Percentiles rank a stretch among this genome's conserved stretches.
phyloP scores from a whole-genome alignment of 768 basidiomycete genomes.

The Asterophora lycoperdoides region DNA sequence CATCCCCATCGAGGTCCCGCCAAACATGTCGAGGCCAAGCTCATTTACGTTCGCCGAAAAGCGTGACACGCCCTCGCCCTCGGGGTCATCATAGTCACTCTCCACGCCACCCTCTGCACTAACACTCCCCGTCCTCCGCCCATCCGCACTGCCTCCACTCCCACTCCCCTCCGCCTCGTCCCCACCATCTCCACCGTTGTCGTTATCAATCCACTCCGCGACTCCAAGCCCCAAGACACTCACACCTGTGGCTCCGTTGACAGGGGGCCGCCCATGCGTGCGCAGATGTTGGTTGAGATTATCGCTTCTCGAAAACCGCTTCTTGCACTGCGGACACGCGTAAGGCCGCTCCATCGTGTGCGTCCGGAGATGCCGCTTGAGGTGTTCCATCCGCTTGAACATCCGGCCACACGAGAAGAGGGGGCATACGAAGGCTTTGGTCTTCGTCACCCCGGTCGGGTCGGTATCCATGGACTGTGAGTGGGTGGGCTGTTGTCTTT shows the following conservation, averaged over 20 bases:
- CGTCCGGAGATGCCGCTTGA: slow-evolving; percentile 82
- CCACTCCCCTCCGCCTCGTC: slow-evolving; percentile 22
- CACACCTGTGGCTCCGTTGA: slow-evolving; percentile 6
- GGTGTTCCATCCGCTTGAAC: slow-evolving; percentile 91
- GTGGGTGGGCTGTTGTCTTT: slow-evolving; percentile 12
- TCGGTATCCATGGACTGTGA: slow-evolving; percentile 8
- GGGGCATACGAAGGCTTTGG: slow-evolving; percentile 77
- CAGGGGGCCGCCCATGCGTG: slow-evolving; percentile 55
- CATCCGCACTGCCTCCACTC: slow-evolving; percentile 20
- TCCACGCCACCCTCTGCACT: slow-evolving; percentile 20
- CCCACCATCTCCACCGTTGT: background rate
- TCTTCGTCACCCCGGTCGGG: slow-evolving; percentile 34
- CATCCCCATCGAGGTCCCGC: slow-evolving; percentile 21
- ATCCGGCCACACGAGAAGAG: slow-evolving; percentile 77
- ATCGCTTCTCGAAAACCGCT: slow-evolving; percentile 84
- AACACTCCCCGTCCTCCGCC: slow-evolving; percentile 13
- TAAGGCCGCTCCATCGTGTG: slow-evolving; percentile 89
- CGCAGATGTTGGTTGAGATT: slow-evolving; percentile 85
- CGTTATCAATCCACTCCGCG: slow-evolving; percentile 13
- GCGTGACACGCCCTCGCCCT: slow-evolving; percentile 15
- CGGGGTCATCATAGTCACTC: slow-evolving; percentile 26
- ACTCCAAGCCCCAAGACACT: slow-evolving; percentile 10
- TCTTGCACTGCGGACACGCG: slow-evolving; percentile 67
- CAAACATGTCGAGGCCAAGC: slow-evolving; percentile 26
- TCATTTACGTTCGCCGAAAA: slow-evolving; percentile 2